phyloP scores from a whole-genome alignment of 2,329 filamentous ascomycete species.

The Hypocreales sp. region DNA sequence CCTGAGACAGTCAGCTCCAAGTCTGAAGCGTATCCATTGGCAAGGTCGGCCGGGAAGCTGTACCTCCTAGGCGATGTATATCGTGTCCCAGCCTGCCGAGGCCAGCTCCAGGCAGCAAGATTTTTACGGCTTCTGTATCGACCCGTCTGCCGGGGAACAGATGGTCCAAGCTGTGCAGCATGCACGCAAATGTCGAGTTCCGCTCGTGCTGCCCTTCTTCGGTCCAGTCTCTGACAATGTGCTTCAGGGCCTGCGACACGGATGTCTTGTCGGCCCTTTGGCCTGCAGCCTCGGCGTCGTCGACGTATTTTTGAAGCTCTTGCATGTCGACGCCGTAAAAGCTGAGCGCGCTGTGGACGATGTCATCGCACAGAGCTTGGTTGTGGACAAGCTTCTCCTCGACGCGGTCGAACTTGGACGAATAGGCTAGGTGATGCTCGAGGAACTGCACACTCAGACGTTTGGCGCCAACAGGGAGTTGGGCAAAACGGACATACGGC shows the following conservation, averaged over 20 bases:
- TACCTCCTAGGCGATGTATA: slow-evolving; percentile 24
- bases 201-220: slow-evolving; percentile 29
- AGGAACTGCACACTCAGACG: slow-evolving; percentile 22
- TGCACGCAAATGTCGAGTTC: slow-evolving; percentile 22
- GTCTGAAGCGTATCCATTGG: too few species aligned
- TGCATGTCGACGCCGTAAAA: slow-evolving; percentile 28
- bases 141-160: slow-evolving; percentile 13
- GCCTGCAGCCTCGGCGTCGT: slow-evolving; percentile 19
- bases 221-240: slow-evolving; percentile 42
- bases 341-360: slow-evolving; percentile 25
- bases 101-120: slow-evolving; percentile 36
- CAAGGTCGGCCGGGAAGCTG: too few species aligned
- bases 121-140: slow-evolving; percentile 12
- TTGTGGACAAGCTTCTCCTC: slow-evolving; percentile 28
- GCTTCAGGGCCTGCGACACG: slow-evolving; percentile 37
- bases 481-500: slow-evolving; percentile 4
- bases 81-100: slow-evolving; percentile 36
- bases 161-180: slow-evolving; percentile 15
- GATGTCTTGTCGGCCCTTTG: slow-evolving; percentile 27
- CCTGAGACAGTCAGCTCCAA: too few species aligned
- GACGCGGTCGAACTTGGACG: slow-evolving; percentile 31
- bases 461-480: background rate
- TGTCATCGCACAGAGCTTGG: slow-evolving; percentile 26
- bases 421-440: slow-evolving; percentile 40
- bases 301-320: slow-evolving; percentile 28